Conservation (phyloP, 331 rosid species). For the Ulmus americana region DNA sequence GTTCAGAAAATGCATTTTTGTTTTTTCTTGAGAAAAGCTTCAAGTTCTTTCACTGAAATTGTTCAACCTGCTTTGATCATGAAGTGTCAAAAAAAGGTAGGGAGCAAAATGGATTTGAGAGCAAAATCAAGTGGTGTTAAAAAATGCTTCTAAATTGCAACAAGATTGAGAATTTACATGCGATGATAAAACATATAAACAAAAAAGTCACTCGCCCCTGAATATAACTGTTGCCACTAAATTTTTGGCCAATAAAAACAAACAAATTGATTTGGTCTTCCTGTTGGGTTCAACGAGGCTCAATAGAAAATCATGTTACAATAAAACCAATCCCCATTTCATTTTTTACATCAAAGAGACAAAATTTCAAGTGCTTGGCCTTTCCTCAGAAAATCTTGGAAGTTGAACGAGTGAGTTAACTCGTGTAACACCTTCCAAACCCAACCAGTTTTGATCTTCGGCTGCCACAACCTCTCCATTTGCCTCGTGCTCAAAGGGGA, state of each 20-base stretch:
- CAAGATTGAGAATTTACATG: constrained; percentile 1
- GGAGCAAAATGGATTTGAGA: no score
- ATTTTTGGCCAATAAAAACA: constrained; percentile 10
- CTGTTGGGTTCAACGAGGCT: constrained; percentile 24
- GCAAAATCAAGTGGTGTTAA: no score
- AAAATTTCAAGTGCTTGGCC: constrained; percentile 35
- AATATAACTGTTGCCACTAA: not conserved
- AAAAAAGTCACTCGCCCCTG: not conserved
- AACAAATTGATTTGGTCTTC: constrained; percentile 19
- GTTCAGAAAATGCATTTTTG: no score
- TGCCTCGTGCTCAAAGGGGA: constrained; percentile 37
- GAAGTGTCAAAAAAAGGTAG: no score
- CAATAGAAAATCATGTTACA: constrained; percentile 28
- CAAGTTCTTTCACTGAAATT: no score
- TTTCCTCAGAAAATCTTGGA: constrained; percentile 79
- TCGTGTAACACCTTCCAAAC: constrained; percentile 84
- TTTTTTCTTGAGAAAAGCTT: no score
- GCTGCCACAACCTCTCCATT: constrained; percentile 31
- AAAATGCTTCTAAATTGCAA: no score
- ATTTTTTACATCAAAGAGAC: constrained; percentile 21
- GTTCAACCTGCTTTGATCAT: no score
- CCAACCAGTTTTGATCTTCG: constrained; percentile 79
- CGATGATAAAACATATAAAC: not conserved
- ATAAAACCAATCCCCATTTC: constrained; percentile 16
- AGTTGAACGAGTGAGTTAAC: constrained; percentile 95